Evolutionary conservation across 2,329 filamentous ascomycete species (phyloP).

Genomic region (Albifimbria verrucaria): DNA sequence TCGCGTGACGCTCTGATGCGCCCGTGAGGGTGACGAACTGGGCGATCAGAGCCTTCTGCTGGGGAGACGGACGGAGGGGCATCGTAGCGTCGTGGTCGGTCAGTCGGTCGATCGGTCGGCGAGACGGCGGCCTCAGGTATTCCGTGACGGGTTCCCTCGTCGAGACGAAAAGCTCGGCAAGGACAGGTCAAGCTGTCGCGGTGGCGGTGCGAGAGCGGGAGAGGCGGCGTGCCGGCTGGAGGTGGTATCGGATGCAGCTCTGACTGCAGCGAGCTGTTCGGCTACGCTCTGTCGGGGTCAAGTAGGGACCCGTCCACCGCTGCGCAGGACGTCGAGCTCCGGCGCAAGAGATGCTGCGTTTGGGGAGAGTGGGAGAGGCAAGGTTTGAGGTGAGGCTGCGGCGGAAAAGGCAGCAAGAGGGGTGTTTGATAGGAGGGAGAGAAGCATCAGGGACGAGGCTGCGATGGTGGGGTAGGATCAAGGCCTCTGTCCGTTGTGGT

Average conservation of each 20-base stretch:
- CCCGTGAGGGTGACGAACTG: constrained; percentile 44
- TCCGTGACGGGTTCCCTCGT: too few relatives aligned
- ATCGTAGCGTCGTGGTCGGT: constrained; percentile 18
- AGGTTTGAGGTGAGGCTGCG: neutral
- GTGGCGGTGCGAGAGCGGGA: neutral
- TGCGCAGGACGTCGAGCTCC: neutral
- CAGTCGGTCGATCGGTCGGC: too few relatives aligned
- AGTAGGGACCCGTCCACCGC: too few relatives aligned
- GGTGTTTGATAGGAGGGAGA: neutral
- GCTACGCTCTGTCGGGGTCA: too few relatives aligned
- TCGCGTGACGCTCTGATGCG: constrained; percentile 39
- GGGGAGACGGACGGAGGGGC: constrained; percentile 32
- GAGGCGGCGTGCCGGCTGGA: neutral
- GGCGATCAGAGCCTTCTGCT: constrained; percentile 36
- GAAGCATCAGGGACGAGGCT: constrained; percentile 9
- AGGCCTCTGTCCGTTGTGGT: neutral
- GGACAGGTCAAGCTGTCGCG: too few relatives aligned
- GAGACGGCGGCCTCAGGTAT: too few relatives aligned
- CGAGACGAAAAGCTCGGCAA: too few relatives aligned
- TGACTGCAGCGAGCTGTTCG: neutral
- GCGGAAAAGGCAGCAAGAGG: neutral
- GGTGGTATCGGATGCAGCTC: neutral
- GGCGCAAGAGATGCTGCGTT: neutral
- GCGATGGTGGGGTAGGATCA: constrained; percentile 14
- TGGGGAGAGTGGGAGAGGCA: neutral